Conservation (phyloP, 78 protist species). For the Pigoraptor vietnamica region DNA sequence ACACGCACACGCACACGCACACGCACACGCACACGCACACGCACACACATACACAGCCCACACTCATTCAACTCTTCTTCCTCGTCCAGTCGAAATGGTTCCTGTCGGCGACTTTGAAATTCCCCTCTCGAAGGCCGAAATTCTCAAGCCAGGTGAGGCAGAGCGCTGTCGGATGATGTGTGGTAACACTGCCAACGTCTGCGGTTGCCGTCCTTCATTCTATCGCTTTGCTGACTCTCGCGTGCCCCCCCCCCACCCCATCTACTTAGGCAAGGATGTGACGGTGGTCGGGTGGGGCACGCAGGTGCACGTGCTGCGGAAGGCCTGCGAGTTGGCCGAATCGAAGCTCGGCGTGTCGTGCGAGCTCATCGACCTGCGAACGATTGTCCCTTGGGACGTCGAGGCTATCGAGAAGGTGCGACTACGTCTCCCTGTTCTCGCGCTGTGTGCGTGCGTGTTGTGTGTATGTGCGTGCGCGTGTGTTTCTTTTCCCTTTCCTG, state of each 20-base stretch:
- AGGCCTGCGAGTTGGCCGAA: constrained; percentile 64
- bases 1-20: no score
- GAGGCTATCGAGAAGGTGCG: constrained; percentile 57
- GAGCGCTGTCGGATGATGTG: constrained; percentile 40
- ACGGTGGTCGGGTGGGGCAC: constrained; percentile 85
- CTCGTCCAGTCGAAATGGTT: constrained; percentile 53
- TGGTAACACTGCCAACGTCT: no score
- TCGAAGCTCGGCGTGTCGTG: constrained; percentile 61
- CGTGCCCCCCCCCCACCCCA: neutral
- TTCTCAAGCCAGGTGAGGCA: constrained; percentile 37
- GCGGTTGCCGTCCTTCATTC: neutral
- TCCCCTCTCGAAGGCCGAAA: constrained; percentile 81
- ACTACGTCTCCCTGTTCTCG: no score
- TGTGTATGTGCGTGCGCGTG: neutral
- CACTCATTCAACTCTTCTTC: no score
- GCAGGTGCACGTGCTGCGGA: constrained; percentile 57
- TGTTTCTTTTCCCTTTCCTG: neutral
- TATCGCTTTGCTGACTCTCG: neutral
- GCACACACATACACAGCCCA: no score
- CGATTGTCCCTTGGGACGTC: constrained; percentile 83
- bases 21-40: no score
- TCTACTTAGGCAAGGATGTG: constrained; percentile 39
- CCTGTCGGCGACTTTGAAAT: constrained; percentile 77
- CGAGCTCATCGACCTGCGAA: constrained; percentile 78
- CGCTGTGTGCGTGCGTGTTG: neutral